Evolutionary conservation across 1,284 basidiomycete species (phyloP).

Genomic region (Apiotrichum sp.): DNA sequence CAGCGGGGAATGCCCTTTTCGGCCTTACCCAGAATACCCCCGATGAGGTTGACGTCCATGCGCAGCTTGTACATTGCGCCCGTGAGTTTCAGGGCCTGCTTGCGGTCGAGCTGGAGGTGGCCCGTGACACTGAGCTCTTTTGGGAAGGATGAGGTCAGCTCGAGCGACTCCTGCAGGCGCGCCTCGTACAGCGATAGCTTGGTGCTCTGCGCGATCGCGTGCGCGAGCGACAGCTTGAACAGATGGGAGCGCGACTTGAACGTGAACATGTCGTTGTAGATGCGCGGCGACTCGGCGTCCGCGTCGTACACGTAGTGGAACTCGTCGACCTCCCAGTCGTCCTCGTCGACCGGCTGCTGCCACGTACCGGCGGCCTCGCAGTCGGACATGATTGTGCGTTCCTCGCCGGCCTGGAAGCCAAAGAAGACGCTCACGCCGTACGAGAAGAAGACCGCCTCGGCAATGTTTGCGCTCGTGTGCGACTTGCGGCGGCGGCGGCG

Average conservation of each 20-base stretch:
- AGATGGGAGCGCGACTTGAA: conserved; percentile 79
- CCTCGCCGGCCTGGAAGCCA: conserved; percentile 68
- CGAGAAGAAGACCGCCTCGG: conserved; percentile 78
- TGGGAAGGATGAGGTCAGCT: conserved; percentile 75
- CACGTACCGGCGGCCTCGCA: conserved; percentile 65
- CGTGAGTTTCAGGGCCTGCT: conserved; percentile 79
- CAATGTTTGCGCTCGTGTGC: conserved; percentile 48
- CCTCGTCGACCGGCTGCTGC: conserved; percentile 54
- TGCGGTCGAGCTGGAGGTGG: conserved; percentile 66
- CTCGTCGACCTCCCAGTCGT: conserved; percentile 82
- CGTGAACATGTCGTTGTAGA: conserved; percentile 60
- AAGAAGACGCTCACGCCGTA: conserved; percentile 78
- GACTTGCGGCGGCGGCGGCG: conserved; percentile 7
- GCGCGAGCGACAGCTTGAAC: conserved; percentile 73
- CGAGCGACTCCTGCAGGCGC: conserved; percentile 69
- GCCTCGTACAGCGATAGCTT: conserved; percentile 85
- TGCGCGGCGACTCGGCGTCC: conserved; percentile 72
- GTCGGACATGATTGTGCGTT: conserved; percentile 73
- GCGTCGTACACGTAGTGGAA: conserved; percentile 86
- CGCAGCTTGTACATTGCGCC: conserved; percentile 82
- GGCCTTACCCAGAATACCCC: conserved; percentile 64
- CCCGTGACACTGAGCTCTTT: conserved; percentile 76
- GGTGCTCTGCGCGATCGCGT: conserved; percentile 90
- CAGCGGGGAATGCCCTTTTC: conserved; percentile 26
- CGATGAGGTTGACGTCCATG: conserved; percentile 84